Evolutionary conservation across 2,329 filamentous ascomycete genomes (phyloP), one percentile per base, ranked within the genome.

Genomic region (Aspergillus bombycis): DNA sequence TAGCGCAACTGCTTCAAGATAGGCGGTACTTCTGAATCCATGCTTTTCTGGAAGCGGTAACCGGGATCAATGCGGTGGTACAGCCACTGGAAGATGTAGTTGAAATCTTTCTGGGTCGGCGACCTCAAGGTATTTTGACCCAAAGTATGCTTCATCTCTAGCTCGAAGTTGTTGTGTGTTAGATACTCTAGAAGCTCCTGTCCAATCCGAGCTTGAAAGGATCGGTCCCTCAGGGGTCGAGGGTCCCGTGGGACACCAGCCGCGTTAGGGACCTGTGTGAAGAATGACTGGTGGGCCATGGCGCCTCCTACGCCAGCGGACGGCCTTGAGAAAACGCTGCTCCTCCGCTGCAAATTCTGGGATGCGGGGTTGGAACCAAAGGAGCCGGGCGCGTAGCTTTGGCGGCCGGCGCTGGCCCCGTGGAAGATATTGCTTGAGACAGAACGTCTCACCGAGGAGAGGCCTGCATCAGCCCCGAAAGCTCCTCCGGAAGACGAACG

Each of bases 101-200:
- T 95, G 81, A 99, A 99, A 77, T 99, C 95, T 75, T 99, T 99
- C 71, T 98, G 94, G 0, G 94, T 99, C 0, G 95, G 96, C 50
- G 92, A 96, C 72, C 92, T 94, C 75, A 97, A 89, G 8, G 93
- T 91, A 72, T 97, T 97, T 67, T 91, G 90, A 0, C 92, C 92
- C n/a, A 99, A 83, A 1, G 89, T 90, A 77, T 98, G 92, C 80
- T 96, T 97, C 89, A 96, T 97, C 71, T 98, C 94, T 85, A 97
- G 89, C 79, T 99, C 95, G 73, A 98, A 99, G 75, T 97, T 97
- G 77, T 97, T 90, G 62, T 94, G 89, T 0, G 92, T 89, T 74
- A 99, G 85, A 75, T 96, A 99, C 69, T 99, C 95, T 68, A 96
- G 82, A 61, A 99, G 80, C 73, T 99, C 94, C 70, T 95, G 91